Conservation (phyloP, 1,284 basidiomycete species). For the Leccinum pallidistipes region DNA sequence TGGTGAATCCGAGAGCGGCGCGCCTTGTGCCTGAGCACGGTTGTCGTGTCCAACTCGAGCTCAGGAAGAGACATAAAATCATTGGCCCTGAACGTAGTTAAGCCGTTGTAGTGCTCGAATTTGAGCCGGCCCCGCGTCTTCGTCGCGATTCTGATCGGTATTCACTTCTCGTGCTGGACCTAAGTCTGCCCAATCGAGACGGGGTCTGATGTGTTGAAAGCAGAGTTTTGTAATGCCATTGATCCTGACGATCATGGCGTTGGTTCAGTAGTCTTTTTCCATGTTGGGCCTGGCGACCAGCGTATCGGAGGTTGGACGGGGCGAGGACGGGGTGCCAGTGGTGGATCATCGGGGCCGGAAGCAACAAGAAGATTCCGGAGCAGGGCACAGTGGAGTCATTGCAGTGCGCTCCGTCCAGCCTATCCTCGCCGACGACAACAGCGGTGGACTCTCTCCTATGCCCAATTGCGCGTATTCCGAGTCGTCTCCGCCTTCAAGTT, state of each 20-base stretch:
- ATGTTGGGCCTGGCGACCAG: conserved; percentile 3
- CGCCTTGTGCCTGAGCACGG: conserved; percentile 68
- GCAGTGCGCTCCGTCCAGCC: no score
- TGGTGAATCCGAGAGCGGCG: conserved; percentile 16
- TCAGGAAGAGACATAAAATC: conserved; percentile 63
- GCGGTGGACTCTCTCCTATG: no score
- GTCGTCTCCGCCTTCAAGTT: no score
- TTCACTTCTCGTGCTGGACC: conserved; percentile 23
- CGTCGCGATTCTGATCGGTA: conserved; percentile 52
- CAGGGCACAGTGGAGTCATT: no score
- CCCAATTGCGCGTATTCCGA: no score
- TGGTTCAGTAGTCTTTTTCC: conserved; percentile 36
- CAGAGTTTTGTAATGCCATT: conserved; percentile 67
- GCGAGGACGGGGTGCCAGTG: neutral
- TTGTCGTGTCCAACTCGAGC: conserved; percentile 63
- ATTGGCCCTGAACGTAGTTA: conserved; percentile 59
- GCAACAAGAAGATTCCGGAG: conserved; percentile 58
- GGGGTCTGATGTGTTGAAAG: conserved; percentile 34
- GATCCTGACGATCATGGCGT: conserved; percentile 67
- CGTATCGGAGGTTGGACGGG: neutral
- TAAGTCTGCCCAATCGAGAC: conserved; percentile 20
- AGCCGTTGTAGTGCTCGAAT: conserved; percentile 48
- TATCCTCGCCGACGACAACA: no score
- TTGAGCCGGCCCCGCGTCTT: conserved; percentile 65
- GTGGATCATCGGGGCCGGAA: conserved; percentile 4